phyloP scores from a whole-genome alignment of 23 red algal species.

The Cyanidium caldarium region DNA sequence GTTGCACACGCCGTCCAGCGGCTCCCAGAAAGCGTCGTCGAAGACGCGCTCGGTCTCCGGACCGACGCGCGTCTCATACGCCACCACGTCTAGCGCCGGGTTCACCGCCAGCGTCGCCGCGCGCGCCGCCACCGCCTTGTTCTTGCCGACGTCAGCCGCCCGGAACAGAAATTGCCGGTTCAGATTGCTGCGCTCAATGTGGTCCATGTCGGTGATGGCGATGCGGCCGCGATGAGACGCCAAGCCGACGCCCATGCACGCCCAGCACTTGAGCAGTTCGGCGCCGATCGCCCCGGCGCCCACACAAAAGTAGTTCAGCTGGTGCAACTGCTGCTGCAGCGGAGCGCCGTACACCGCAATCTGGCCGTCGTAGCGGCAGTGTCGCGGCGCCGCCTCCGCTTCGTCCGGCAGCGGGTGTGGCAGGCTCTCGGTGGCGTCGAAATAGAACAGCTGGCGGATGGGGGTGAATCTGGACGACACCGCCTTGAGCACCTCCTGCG shows the following conservation, averaged over 20 bases:
- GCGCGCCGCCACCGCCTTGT: constrained; percentile 70
- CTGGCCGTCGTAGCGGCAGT: constrained; percentile 88
- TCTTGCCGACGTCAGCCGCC: constrained; percentile 73
- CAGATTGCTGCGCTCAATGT: constrained; percentile 90
- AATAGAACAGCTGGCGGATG: constrained; percentile 81
- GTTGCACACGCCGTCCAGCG: constrained; percentile 78
- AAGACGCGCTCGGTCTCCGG: constrained; percentile 81
- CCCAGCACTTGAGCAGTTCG: constrained; percentile 93
- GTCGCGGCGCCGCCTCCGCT: constrained; percentile 32
- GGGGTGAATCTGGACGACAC: constrained; percentile 87
- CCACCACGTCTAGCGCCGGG: constrained; percentile 36
- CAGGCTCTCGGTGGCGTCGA: constrained; percentile 68
- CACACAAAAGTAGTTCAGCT: constrained; percentile 81
- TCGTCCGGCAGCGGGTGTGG: constrained; percentile 48
- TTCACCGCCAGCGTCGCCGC: constrained; percentile 56
- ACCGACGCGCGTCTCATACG: constrained; percentile 64
- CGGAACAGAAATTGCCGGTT: constrained; percentile 93
- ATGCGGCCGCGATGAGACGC: constrained; percentile 35
- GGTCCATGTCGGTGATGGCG: constrained; percentile 96
- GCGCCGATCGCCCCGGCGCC: constrained; percentile 94
- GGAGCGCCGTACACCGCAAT: constrained; percentile 57
- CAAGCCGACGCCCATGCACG: constrained; percentile 80
- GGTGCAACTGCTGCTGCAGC: constrained; percentile 47
- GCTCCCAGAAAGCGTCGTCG: constrained; percentile 93
- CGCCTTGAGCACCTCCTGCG: constrained; percentile 90